These are phyloP conservation scores for Angomonas ambiguus DNA, from an alignment of 208 protist species.

Conservation along the genomic window DNA sequence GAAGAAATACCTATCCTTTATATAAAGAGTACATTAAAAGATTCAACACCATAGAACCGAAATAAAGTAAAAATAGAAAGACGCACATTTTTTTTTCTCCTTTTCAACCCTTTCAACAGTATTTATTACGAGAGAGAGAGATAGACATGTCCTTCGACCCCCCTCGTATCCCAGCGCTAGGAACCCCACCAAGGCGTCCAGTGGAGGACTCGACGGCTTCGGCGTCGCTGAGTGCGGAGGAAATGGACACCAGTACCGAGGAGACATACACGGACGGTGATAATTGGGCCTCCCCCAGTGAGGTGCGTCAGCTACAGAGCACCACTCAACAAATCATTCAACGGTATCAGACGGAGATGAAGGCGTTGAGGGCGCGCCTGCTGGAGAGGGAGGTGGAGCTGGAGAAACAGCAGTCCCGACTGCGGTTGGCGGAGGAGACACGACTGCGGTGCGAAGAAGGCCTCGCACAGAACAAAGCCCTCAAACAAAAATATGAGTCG, in stretches of 20 bases:
- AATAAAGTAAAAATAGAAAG: background rate
- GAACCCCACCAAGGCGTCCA: background rate
- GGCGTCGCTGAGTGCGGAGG: no score
- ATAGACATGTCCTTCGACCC: no score
- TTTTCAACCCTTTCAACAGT: slow-evolving; percentile 1
- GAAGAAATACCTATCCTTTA: no score
- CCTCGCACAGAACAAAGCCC: slow-evolving; percentile 18
- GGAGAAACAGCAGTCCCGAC: slow-evolving; percentile 14
- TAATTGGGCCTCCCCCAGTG: slow-evolving; percentile 71
- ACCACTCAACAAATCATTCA: slow-evolving; percentile 26
- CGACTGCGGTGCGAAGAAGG: slow-evolving; percentile 39
- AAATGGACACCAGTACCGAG: no score
- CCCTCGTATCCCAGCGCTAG: background rate
- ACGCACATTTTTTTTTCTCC: background rate
- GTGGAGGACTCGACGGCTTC: background rate
- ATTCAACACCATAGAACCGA: background rate
- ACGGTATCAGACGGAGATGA: slow-evolving; percentile 36
- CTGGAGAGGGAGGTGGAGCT: slow-evolving; percentile 15
- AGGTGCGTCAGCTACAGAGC: slow-evolving; percentile 59
- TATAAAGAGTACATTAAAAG: no score
- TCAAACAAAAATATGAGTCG: slow-evolving; percentile 20
- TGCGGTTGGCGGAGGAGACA: slow-evolving; percentile 24
- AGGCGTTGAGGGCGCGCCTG: slow-evolving; percentile 18
- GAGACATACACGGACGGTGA: slow-evolving; percentile 16
- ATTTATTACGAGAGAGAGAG: background rate